Conservation (phyloP, 164 flowering plant genomes). For the Magnolia sinica region DNA sequence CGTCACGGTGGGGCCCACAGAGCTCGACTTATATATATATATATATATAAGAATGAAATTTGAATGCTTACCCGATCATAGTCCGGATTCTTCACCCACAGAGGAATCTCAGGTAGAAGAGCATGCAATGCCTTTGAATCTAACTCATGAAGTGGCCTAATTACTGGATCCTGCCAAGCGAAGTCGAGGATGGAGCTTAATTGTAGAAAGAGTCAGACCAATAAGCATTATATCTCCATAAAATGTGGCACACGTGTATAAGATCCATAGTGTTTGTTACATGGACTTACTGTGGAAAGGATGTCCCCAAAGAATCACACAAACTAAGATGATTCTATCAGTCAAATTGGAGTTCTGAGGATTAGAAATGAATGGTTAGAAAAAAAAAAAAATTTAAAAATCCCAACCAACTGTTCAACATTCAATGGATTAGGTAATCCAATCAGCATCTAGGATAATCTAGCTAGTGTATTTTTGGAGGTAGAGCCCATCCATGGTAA, state of each 20-base stretch:
- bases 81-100: constrained; percentile 79
- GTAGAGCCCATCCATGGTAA: no score
- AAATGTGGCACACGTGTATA: no score
- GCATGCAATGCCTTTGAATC: constrained; percentile 42
- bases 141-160: constrained; percentile 45
- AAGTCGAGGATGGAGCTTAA: constrained; percentile 25
- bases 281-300: not conserved
- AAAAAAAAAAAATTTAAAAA: no score
- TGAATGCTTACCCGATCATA: constrained; percentile 59
- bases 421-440: no score
- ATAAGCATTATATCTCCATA: no score
- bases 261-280: not conserved
- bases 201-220: constrained; percentile 17
- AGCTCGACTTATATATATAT: no score
- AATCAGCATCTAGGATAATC: no score
- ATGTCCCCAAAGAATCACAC: not conserved
- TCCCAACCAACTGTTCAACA: no score
- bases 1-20: no score
- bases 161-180: constrained; percentile 51
- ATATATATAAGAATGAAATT: not conserved
- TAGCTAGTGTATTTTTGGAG: no score
- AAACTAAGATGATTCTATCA: not conserved
- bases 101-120: constrained; percentile 64
- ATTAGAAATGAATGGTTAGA: no score
- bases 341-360: not conserved